Evolutionary conservation across 164 flowering plant genomes (phyloP).

Genomic region (Tetracentron sinense): DNA sequence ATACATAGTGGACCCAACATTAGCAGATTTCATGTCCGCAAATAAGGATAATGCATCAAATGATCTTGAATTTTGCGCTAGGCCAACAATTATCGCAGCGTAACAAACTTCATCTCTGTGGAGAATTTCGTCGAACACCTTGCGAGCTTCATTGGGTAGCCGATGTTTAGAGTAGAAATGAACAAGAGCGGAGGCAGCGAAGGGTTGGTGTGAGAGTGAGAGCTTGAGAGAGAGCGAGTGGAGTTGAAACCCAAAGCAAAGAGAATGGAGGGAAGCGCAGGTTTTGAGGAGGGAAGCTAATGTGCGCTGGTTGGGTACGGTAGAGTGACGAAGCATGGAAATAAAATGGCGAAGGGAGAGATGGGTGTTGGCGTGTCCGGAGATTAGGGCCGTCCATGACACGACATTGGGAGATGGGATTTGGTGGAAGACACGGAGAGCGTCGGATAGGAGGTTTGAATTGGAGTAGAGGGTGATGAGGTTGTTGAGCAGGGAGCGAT

Average conservation of each 20-base stretch:
- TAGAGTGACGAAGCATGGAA: constrained; percentile 68
- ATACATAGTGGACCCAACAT: constrained; percentile 34
- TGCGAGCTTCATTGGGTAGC: constrained; percentile 25
- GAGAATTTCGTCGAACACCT: constrained; percentile 60
- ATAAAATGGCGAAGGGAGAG: constrained; percentile 45
- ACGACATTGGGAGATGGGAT: constrained; percentile 58
- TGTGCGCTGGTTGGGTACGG: constrained; percentile 59
- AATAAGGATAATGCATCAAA: constrained; percentile 43
- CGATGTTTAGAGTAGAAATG: constrained; percentile 41
- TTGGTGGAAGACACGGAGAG: constrained; percentile 37
- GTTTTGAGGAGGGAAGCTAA: constrained; percentile 55
- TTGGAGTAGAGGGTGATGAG: constrained; percentile 57
- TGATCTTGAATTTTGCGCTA: constrained; percentile 44
- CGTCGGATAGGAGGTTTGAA: constrained; percentile 27
- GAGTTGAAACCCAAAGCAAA: constrained; percentile 45
- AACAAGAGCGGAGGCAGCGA: constrained; percentile 42
- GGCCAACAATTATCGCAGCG: constrained; percentile 47
- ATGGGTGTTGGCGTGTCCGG: constrained; percentile 37
- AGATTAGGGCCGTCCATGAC: constrained; percentile 72
- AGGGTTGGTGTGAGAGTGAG: constrained; percentile 34
- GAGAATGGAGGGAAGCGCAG: constrained; percentile 41
- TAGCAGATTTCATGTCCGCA: constrained; percentile 36
- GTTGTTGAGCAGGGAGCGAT: constrained; percentile 26
- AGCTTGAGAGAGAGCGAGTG: constrained; percentile 54
- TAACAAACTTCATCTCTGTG: constrained; percentile 55